Conservation (phyloP, 1,284 basidiomycete species). For the Tilletia walkeri region DNA sequence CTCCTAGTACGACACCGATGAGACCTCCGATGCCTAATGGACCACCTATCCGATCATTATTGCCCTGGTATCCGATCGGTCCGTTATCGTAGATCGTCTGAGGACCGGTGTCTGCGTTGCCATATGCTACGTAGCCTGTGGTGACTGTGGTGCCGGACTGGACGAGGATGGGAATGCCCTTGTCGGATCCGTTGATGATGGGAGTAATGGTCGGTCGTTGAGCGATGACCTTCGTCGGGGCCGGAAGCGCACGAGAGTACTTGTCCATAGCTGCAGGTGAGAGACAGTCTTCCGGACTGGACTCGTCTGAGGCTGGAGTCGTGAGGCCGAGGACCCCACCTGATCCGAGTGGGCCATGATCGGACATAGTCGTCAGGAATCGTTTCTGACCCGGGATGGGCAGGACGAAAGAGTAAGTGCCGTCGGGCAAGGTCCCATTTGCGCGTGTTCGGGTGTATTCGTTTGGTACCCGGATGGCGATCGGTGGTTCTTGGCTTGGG, state of each 20-base stretch:
- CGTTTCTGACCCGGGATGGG: slow-evolving; percentile 31
- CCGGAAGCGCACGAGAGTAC: background rate
- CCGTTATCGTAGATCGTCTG: slow-evolving; percentile 34
- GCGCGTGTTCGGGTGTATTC: background rate
- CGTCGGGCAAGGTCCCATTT: background rate
- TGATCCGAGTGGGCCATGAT: slow-evolving; percentile 23
- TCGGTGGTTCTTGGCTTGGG: slow-evolving; percentile 31
- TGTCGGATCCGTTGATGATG: slow-evolving; percentile 26
- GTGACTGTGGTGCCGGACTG: slow-evolving; percentile 32
- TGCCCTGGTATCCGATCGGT: background rate
- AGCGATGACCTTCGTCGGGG: background rate
- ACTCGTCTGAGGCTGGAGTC: slow-evolving; percentile 33
- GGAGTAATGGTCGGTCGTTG: slow-evolving; percentile 25
- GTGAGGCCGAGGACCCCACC: slow-evolving; percentile 37
- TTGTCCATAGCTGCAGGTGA: slow-evolving; percentile 19
- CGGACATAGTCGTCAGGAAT: slow-evolving; percentile 34
- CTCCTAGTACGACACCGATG: slow-evolving; percentile 18
- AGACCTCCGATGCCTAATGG: background rate
- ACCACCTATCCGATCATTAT: slow-evolving; percentile 15
- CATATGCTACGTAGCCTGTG: slow-evolving; percentile 27
- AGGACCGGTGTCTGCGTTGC: slow-evolving; percentile 31
- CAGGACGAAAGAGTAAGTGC: slow-evolving; percentile 27
- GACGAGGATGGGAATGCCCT: slow-evolving; percentile 35
- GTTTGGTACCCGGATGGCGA: slow-evolving; percentile 25
- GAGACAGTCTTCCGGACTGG: slow-evolving; percentile 28